Evolutionary conservation across 2,329 filamentous ascomycete species (phyloP).

Genomic region (Fusarium equiseti): DNA sequence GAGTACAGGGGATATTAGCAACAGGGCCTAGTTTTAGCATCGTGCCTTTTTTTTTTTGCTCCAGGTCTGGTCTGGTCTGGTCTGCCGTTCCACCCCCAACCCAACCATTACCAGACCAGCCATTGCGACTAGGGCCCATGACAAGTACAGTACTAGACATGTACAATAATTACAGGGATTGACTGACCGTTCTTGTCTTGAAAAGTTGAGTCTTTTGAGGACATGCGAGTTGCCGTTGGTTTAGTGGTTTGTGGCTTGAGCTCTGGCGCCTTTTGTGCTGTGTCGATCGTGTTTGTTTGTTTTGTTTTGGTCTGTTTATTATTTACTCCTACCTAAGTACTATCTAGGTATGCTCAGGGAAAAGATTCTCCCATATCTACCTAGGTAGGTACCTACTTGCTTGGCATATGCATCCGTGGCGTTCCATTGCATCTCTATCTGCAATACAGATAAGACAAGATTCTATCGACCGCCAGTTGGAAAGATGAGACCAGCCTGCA

Average conservation of each 20-base stretch:
- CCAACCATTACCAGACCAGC: constrained; percentile 3
- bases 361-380: neutral
- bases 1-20: constrained; percentile 40
- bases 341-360: neutral
- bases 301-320: neutral
- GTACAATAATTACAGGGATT: constrained; percentile 6
- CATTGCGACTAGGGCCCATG: constrained; percentile 15
- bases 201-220: constrained; percentile 9
- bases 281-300: constrained; percentile 1
- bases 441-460: neutral
- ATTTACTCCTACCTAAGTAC: neutral
- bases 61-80: constrained; percentile 5
- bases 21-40: constrained; percentile 35
- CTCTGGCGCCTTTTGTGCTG: constrained; percentile 20
- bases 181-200: constrained; percentile 1
- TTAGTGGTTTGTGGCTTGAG: constrained; percentile 30
- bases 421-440: neutral
- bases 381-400: neutral
- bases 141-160: neutral
- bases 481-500: neutral
- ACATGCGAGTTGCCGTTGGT: constrained; percentile 15
- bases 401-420: neutral
- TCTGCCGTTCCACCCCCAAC: constrained; percentile 38
- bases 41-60: constrained; percentile 21
- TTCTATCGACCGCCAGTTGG: constrained; percentile 7